Base-by-base conservation (phyloP, 371 early-diverging fungal genomes). In the Mucor mucedo region DNA sequence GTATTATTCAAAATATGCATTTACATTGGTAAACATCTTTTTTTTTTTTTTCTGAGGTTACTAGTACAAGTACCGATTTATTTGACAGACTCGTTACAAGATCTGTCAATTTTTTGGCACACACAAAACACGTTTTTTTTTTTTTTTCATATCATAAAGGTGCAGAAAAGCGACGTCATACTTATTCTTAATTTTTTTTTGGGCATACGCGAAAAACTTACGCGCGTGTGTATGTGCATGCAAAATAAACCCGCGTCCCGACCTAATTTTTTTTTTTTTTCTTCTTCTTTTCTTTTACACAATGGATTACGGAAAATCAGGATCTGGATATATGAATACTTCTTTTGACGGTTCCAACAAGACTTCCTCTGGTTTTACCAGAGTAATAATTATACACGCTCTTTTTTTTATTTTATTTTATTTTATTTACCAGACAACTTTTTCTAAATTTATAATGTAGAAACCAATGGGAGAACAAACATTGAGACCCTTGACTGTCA, bases 401-500 rank as follows among this genome's bases (percentile, higher is more conserved):
- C 27, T 1, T 2, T 2, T 45, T 45, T 45, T 45, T n/a, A n/a
- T n/a, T 45, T 21, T 21, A 21, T 21, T 21, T 21, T 21, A 21
- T 21, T 21, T 21, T 21, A 21, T 21, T 21, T 21, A 21, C 21
- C 21, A 14, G 44, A 42, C 10, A 42, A 5, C 10, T 42, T 42
- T 4, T 42, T n/a, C n/a, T 42, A 14, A 28, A 5, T 39, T 28
- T 39, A 55, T 8, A 35, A 35, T 44, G 44, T 66, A 79, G 80
- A 74, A 54, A 68, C 71, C 75, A 2, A 63, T 71, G 62, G 68
- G 72, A 27, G 80, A 79, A 44, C 75, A 82, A 52, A 76, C 83
- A 0, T 68, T 93, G 13, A 82, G 91, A 52, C 89, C 93, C 4
- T 84, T 93, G 39, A 91, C 93, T 16, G 76, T 93, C 56, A 88